These are phyloP conservation scores for Cystofilobasidium ferigula DNA, from an alignment of 768 basidiomycete genomes.

Conservation along the genomic window DNA sequence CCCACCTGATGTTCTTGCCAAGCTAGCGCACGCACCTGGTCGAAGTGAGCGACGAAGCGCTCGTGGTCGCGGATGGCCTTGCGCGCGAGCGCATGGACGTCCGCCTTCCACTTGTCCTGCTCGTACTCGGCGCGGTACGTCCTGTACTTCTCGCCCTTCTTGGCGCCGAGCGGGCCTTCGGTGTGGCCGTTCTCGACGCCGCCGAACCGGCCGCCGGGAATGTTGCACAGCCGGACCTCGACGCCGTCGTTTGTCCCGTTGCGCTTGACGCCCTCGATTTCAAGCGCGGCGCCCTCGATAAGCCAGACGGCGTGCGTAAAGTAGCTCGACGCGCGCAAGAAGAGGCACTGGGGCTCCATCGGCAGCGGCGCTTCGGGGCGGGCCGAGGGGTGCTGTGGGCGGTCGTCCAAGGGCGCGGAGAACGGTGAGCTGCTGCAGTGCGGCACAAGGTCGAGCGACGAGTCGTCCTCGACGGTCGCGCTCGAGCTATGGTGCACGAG, in stretches of 20 bases:
- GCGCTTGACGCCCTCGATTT: conserved; percentile 59
- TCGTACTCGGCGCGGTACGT: conserved; percentile 57
- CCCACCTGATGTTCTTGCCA: too few relatives aligned
- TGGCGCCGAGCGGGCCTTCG: conserved; percentile 60
- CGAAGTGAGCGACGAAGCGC: conserved; percentile 66
- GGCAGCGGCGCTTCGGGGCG: conserved; percentile 72
- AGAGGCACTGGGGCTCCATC: conserved; percentile 71
- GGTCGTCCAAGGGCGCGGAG: background rate
- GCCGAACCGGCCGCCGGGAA: conserved; percentile 66
- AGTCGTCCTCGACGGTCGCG: conserved; percentile 14
- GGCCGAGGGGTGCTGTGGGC: conserved; percentile 52
- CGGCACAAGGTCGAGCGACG: conserved; percentile 5
- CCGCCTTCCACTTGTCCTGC: conserved; percentile 50
- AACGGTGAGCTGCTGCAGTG: background rate
- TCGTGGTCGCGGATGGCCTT: conserved; percentile 77
- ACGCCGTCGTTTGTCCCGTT: conserved; percentile 52
- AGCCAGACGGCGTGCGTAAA: conserved; percentile 65
- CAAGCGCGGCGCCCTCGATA: conserved; percentile 61
- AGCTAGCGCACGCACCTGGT: conserved; percentile 18
- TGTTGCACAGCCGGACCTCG: conserved; percentile 64
- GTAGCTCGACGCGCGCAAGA: conserved; percentile 71
- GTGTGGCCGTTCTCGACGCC: conserved; percentile 74
- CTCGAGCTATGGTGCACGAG: background rate
- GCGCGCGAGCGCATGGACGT: conserved; percentile 51
- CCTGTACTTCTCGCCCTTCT: conserved; percentile 49